phyloP scores from a whole-genome alignment of 371 early-diverging fungal genomes.

The Mycotypha africana region DNA sequence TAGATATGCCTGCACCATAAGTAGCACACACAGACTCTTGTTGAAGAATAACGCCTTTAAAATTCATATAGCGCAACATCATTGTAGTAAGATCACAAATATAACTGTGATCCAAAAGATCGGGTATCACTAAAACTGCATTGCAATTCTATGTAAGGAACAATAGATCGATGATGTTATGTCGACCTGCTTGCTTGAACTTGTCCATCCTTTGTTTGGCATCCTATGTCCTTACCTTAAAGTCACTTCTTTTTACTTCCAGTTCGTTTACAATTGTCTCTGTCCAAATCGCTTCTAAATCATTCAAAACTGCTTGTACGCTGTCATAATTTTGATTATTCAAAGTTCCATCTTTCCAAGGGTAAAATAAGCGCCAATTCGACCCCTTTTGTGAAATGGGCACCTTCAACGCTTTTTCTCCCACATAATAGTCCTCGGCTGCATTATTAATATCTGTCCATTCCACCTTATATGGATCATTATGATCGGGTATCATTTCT shows the following conservation, averaged over 20 bases:
- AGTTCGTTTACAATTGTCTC: conserved; percentile 66
- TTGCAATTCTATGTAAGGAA: conserved; percentile 43
- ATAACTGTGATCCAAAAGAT: conserved; percentile 59
- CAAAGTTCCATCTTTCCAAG: conserved; percentile 68
- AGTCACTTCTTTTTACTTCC: conserved; percentile 53
- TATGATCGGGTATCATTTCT: conserved; percentile 78
- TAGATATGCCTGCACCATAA: conserved; percentile 84
- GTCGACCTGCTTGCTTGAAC: no score
- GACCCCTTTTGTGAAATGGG: conserved; percentile 30
- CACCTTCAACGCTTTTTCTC: conserved; percentile 54
- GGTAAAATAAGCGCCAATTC: conserved; percentile 49
- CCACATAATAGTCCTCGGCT: conserved; percentile 53
- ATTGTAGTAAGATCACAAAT: conserved; percentile 61
- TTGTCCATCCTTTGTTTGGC: no score
- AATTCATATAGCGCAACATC: conserved; percentile 72
- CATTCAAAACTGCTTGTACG: conserved; percentile 60
- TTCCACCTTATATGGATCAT: conserved; percentile 86
- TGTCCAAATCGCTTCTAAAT: conserved; percentile 78
- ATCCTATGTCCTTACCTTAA: no score
- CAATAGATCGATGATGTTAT: no score
- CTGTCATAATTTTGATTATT: conserved; percentile 71
- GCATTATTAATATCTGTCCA: conserved; percentile 56
- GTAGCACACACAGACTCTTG: conserved; percentile 82
- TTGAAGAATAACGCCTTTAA: conserved; percentile 66
- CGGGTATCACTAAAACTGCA: conserved; percentile 77